phyloP scores from a whole-genome alignment of 495 filamentous ascomycete species.

The Neurospora hispaniola region DNA sequence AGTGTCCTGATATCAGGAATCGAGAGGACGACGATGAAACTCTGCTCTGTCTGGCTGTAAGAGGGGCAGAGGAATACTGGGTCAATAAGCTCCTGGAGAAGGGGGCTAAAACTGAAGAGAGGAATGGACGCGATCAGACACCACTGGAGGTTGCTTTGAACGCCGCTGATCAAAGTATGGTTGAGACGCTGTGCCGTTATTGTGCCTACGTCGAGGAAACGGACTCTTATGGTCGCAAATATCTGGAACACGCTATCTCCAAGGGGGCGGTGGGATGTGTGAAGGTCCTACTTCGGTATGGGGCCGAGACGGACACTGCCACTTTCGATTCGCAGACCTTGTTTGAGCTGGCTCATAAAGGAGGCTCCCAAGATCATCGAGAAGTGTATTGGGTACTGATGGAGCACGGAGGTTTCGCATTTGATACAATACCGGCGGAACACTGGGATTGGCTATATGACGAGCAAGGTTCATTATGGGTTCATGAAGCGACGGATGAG shows the following conservation, averaged over 20 bases:
- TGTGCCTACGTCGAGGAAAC: too few relatives aligned
- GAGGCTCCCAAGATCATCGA: neutral
- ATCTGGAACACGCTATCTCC: neutral
- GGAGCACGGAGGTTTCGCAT: neutral
- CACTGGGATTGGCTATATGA: neutral
- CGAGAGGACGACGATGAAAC: neutral
- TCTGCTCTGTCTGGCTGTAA: neutral
- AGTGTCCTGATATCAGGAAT: neutral
- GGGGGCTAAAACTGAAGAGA: neutral
- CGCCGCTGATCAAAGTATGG: rapidly evolving
- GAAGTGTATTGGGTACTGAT: neutral
- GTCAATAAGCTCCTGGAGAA: neutral
- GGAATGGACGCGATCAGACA: neutral
- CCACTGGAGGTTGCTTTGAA: neutral
- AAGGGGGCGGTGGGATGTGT: neutral
- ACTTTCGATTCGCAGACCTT: too few relatives aligned
- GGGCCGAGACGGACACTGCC: neutral
- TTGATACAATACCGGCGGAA: neutral
- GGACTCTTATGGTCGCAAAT: neutral
- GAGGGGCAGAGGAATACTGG: too few relatives aligned
- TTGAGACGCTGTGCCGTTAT: too few relatives aligned
- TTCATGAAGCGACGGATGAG: too few relatives aligned
- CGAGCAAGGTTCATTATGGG: too few relatives aligned
- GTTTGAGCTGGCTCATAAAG: neutral
- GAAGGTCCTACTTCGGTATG: neutral